These are phyloP conservation scores for Diaporthe ampelina DNA, from an alignment of 2,329 filamentous ascomycete genomes.

Conservation along the genomic window DNA sequence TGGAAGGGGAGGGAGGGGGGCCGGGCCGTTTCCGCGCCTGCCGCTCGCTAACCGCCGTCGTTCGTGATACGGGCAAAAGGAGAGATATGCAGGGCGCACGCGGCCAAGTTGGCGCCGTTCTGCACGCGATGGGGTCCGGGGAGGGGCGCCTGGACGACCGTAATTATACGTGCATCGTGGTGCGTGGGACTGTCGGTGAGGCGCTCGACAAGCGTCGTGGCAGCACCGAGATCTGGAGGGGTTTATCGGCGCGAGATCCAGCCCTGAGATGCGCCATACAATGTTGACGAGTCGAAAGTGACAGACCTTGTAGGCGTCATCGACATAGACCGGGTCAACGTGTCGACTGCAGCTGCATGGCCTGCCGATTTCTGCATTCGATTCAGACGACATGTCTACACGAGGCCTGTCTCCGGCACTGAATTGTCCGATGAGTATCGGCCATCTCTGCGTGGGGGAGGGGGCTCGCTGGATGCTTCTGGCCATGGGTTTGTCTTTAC, in stretches of 20 bases:
- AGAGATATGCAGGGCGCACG: not conserved
- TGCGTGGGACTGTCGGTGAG: conserved; percentile 3
- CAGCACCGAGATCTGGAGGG: conserved; percentile 1
- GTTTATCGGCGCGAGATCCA: not conserved
- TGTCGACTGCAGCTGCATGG: not conserved
- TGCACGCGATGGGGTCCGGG: not conserved
- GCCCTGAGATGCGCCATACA: not conserved
- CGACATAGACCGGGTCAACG: not conserved
- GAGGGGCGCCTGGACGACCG: not conserved
- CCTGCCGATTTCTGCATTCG: not conserved
- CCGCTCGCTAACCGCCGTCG: not conserved
- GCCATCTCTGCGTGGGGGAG: not conserved
- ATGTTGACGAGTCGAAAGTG: conserved; percentile 10
- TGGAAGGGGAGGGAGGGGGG: not conserved
- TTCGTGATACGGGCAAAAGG: not conserved
- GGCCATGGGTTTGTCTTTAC: not conserved
- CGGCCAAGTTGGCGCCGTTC: conserved; percentile 6
- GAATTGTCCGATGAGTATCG: not conserved
- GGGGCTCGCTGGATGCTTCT: not conserved
- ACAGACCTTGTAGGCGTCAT: conserved; percentile 3
- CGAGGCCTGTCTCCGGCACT: not conserved
- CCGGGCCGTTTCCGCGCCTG: not conserved
- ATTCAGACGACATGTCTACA: not conserved
- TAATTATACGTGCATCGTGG: not conserved
- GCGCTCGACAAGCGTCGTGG: conserved; percentile 8